phyloP scores from a whole-genome alignment of 1,284 basidiomycete genomes.

The Spongispora temasekensis region DNA sequence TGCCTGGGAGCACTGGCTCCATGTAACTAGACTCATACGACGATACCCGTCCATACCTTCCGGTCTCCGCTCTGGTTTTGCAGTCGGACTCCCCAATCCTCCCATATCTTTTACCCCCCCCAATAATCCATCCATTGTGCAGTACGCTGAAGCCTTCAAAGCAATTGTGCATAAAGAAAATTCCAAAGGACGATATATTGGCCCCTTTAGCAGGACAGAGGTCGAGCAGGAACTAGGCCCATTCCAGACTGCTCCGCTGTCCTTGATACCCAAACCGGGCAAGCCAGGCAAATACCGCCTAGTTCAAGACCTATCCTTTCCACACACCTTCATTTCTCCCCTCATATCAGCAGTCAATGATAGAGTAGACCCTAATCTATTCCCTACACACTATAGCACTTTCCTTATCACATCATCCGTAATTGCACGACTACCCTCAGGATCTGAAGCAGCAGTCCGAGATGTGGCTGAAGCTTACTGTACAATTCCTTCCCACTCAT shows the following conservation, averaged over 20 bases:
- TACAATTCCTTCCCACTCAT: too few species aligned
- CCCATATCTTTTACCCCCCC: not conserved
- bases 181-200: not conserved
- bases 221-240: not conserved
- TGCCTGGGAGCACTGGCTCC: not conserved
- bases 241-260: not conserved
- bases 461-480: too few species aligned
- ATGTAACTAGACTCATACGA: not conserved
- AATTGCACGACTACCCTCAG: too few species aligned
- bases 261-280: not conserved
- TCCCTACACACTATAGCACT: too few species aligned
- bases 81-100: not conserved
- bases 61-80: not conserved
- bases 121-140: not conserved
- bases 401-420: too few species aligned
- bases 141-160: not conserved
- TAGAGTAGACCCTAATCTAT: too few species aligned
- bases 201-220: not conserved
- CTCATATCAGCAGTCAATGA: not conserved
- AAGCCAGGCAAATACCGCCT: too few species aligned
- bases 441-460: too few species aligned
- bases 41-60: not conserved
- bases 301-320: too few species aligned
- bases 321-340: too few species aligned
- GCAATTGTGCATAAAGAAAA: not conserved